Base-by-base conservation (phyloP, 441 rosid genomes). In the Gossypium gossypioides region DNA sequence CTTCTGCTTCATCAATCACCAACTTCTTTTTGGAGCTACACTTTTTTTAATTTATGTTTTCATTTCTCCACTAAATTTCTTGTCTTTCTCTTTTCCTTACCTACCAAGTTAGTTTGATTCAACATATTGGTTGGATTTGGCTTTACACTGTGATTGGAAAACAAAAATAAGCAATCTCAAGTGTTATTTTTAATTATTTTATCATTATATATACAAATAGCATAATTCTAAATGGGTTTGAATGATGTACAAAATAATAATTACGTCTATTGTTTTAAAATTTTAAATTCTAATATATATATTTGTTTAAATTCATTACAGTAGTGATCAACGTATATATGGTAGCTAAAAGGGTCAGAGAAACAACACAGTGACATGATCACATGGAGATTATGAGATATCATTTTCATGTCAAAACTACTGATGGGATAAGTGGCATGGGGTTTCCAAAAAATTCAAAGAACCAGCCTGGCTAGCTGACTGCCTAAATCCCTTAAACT, bases 401-500 rank as follows among this genome's bases (percentile, higher is more conserved):
- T 58, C 64, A 2, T 69, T 73, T 65, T 68, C 67, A 76, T 64
- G 58, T 44, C 72, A 24, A 64, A 32, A 16, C n/a, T 46, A 79
- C 77, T 69, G 72, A 75, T 66, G 66, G 37, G 15, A 51, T 46
- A 22, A 22, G 34, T n/a, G 21, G 40, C 0, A 29, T 46, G 15
- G 6, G 19, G 37, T 32, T 66, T 16, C 42, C 51, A 10, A 61
- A 76, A n/a, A 57, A 72, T 78, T 75, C 76, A 79, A 81, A 76
- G 48, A 60, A 67, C 50, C 82, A 76, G 79, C 21, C 82, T 82
- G 59, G 27, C 59, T 19, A 27, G 29, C 15, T 22, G 6, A 6
- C 61, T 3, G 78, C 75, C 75, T 81, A 74, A 69, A 83, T 83
- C 89, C 89, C 86, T 77, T 25, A 66, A 78, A 82, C 81, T 82